Conservation (phyloP, 2,329 filamentous ascomycete genomes). For the Verticillium nonalfalfae region DNA sequence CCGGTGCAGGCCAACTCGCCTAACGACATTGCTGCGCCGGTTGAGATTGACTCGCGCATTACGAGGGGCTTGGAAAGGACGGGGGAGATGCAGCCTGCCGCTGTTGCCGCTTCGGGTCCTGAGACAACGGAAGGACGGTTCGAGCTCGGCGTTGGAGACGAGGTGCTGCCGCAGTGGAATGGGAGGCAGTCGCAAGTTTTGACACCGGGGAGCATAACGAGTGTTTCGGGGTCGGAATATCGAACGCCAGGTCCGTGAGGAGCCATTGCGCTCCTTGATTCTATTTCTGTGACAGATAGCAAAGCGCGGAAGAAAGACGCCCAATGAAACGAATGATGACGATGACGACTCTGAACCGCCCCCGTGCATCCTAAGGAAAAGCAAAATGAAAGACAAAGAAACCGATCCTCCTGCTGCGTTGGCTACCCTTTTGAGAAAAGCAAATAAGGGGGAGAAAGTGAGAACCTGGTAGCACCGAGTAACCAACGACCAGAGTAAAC, state of each 20-base stretch:
- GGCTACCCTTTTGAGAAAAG: too few species aligned
- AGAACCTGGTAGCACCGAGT: too few species aligned
- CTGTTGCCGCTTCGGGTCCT: constrained; percentile 2
- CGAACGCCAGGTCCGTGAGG: constrained; percentile 4
- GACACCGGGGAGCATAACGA: constrained; percentile 5
- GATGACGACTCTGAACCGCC: too few species aligned
- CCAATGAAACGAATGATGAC: too few species aligned
- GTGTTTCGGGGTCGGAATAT: constrained; percentile 3
- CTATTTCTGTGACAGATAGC: not conserved
- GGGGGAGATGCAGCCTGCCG: constrained; percentile 1
- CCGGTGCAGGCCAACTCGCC: constrained; percentile 38
- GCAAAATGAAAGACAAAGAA: too few species aligned
- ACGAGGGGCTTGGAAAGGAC: constrained; percentile 10
- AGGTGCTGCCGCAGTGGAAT: not conserved
- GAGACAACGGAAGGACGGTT: constrained; percentile 25
- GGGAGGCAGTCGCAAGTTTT: not conserved
- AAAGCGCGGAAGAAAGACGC: not conserved
- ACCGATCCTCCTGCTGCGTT: too few species aligned
- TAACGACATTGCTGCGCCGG: constrained; percentile 41
- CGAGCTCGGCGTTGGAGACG: constrained; percentile 33
- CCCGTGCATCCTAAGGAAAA: too few species aligned
- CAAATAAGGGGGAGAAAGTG: too few species aligned
- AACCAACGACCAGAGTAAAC: not conserved
- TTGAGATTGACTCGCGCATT: constrained; percentile 43
- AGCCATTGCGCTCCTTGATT: not conserved